phyloP scores from a whole-genome alignment of 208 protist genomes.

The Trypanosomatidae sp. region DNA sequence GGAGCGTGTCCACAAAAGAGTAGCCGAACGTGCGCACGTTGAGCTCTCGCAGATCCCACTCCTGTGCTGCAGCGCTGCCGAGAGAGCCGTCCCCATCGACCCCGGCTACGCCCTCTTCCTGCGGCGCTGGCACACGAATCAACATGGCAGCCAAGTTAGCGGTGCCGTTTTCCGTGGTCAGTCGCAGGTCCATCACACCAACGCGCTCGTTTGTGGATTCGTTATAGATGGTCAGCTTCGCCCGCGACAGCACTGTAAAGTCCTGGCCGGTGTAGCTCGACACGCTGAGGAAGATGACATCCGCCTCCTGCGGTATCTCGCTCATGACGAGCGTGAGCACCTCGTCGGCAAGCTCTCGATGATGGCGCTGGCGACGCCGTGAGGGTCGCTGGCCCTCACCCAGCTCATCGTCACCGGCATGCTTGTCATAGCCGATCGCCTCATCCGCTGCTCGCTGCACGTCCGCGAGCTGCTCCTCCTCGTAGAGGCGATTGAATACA shows the following conservation, averaged over 20 bases:
- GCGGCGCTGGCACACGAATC: conserved; percentile 36
- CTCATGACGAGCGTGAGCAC: conserved; percentile 73
- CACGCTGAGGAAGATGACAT: conserved; percentile 71
- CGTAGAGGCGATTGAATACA: conserved; percentile 72
- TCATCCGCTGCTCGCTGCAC: conserved; percentile 54
- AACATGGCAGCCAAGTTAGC: conserved; percentile 73
- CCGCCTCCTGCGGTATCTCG: conserved; percentile 67
- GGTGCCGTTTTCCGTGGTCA: conserved; percentile 55
- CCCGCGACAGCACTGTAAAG: conserved; percentile 48
- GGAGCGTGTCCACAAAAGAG: conserved; percentile 82
- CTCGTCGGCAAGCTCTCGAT: conserved; percentile 72
- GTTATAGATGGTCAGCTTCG: conserved; percentile 58
- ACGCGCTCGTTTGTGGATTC: conserved; percentile 65
- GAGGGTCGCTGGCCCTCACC: conserved; percentile 7
- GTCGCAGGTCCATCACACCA: conserved; percentile 57
- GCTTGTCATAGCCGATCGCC: conserved; percentile 23
- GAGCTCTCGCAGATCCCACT: conserved; percentile 79
- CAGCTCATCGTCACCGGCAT: conserved; percentile 19
- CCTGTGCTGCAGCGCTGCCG: background rate
- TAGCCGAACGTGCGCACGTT: conserved; percentile 80
- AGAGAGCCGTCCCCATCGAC: background rate
- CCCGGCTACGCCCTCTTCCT: background rate
- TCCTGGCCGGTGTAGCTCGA: conserved; percentile 79
- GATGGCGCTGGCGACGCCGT: conserved; percentile 5
- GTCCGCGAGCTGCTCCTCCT: conserved; percentile 57